Conservation (phyloP, 2,329 filamentous ascomycete genomes). For the Colletotrichum costaricense region DNA sequence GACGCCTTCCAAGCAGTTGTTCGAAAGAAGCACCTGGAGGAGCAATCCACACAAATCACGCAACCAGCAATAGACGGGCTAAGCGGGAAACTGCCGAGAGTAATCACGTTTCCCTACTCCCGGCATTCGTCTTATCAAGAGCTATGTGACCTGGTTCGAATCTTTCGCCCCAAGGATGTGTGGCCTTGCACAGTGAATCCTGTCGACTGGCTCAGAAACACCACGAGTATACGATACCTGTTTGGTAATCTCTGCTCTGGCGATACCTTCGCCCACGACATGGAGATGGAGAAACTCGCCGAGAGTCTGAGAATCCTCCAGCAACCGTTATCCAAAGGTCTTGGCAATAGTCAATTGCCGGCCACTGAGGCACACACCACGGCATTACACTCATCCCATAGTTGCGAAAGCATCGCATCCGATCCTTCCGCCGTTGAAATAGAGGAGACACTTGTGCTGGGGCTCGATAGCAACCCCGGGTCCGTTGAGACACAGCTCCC, state of each 20-base stretch:
- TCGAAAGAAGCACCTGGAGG: conserved; percentile 35
- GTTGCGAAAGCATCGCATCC: neutral
- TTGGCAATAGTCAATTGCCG: neutral
- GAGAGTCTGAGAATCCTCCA: conserved; percentile 2
- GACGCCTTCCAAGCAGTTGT: conserved; percentile 40
- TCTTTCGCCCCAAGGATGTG: conserved; percentile 79
- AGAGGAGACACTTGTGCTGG: neutral
- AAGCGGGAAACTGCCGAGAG: conserved; percentile 46
- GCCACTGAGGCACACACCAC: neutral
- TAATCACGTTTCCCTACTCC: conserved; percentile 82
- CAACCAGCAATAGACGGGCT: conserved; percentile 5
- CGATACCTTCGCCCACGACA: conserved; percentile 72
- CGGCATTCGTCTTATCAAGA: conserved; percentile 90
- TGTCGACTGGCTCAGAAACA: conserved; percentile 68
- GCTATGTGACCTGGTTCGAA: conserved; percentile 75
- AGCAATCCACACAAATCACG: conserved; percentile 3
- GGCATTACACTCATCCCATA: neutral
- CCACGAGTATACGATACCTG: conserved; percentile 71
- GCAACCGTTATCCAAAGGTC: neutral
- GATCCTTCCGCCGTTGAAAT: neutral
- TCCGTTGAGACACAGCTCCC: neutral
- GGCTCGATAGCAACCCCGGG: neutral
- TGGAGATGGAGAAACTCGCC: conserved; percentile 59
- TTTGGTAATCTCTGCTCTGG: conserved; percentile 78
- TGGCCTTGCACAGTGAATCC: conserved; percentile 83